Evolutionary conservation across 306 rosid genomes (phyloP).

Genomic region (Spatholobus suberectus): DNA sequence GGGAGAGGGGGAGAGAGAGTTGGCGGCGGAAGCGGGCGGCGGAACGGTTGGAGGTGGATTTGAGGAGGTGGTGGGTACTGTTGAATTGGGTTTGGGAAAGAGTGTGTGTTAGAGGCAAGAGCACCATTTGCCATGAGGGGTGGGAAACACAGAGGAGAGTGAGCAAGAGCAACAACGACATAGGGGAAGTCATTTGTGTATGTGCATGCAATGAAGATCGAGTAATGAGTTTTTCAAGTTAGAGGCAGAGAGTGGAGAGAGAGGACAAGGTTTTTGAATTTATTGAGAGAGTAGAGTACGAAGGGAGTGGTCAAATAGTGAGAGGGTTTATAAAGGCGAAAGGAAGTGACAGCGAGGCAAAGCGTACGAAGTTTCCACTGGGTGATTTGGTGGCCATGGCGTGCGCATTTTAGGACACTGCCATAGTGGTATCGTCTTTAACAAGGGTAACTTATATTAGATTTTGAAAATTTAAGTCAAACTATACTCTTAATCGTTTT

Average conservation of each 20-base stretch:
- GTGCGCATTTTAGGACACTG: background rate
- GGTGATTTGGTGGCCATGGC: background rate
- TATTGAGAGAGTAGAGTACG: background rate
- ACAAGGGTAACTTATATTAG: background rate
- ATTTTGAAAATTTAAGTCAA: background rate
- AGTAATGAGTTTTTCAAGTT: no score
- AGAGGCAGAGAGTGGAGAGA: background rate
- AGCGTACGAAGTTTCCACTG: background rate
- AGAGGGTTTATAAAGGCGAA: background rate
- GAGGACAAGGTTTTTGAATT: background rate
- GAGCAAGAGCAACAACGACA: conserved; percentile 47
- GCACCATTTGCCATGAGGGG: conserved; percentile 41
- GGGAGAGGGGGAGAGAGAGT: conserved; percentile 79
- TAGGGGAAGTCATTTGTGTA: conserved; percentile 53
- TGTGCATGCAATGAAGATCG: background rate
- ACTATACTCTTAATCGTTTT: background rate
- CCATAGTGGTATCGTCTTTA: background rate
- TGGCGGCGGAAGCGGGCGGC: conserved; percentile 67
- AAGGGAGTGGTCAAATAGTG: background rate
- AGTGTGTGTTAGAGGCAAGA: conserved; percentile 70
- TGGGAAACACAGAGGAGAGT: conserved; percentile 35
- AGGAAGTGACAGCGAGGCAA: background rate
- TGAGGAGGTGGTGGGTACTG: conserved; percentile 72
- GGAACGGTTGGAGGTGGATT: conserved; percentile 65
- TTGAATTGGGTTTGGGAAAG: conserved; percentile 65